Base-by-base conservation (phyloP, 331 rosid genomes). In the Ulmus americana region DNA sequence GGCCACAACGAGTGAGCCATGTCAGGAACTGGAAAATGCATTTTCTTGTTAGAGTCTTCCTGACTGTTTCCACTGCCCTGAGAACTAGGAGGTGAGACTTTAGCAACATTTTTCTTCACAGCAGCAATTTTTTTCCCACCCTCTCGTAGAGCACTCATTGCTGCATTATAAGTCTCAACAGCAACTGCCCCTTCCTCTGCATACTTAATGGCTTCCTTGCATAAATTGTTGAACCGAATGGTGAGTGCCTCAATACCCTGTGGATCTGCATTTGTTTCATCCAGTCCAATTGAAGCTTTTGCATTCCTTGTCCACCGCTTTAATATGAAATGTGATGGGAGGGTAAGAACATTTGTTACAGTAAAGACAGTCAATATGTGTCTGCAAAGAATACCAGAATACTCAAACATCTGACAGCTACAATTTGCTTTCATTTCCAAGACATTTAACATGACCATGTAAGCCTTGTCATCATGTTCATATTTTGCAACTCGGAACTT, bases 351-450 rank as follows among this genome's bases (percentile, higher is more conserved):
- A 65, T 84, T 88, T 55, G 96, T 88, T 8, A 88, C 96, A 6
- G 88, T 83, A 70, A 85, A 85, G 67, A 88, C 92, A 49, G 96
- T 81, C 76, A 88, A 80, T 76, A 88, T 77, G 78, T 81, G 94
- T 63, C 92, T 80, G 54, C 96, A 88, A 28, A 88, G 80, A 67
- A 88, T 63, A 60, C 94, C 96, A 0, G 82, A 80, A 70, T 83
- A 85, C 75, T 88, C 95, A 74, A 88, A 88, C 95, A 88, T 88
- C 72, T 85, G 94, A 74, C 86, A 88, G 71, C 96, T 88, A 73
- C 94, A 88, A 68, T 70, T 71, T 6, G 83, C 90, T 75, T 72
- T 85, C 82, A 74, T 44, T 67, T 82, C 84, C 2, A 82, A 67
- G 59, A 70, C 65, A 70, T 86, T 76, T 50, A 82, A 52, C n/a